Evolutionary conservation across 1,284 basidiomycete species (phyloP), one percentile per base, ranked within the genome.

Genomic region (Heterobasidion occidentale): DNA sequence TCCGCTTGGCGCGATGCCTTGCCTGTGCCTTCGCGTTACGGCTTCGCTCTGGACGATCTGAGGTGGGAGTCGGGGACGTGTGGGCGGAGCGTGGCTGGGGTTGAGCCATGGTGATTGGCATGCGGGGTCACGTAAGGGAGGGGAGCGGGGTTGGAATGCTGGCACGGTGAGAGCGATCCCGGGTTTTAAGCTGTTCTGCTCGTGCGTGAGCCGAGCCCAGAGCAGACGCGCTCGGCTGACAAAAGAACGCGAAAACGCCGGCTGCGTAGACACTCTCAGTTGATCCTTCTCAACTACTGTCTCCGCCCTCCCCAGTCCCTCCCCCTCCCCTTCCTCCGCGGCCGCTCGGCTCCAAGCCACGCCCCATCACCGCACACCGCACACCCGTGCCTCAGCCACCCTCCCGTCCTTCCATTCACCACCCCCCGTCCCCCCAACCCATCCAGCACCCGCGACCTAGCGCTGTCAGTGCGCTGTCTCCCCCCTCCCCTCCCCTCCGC

Each of bases 21-120:
- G 92, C 90, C 74, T 95, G 92, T 3, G 92, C 92, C 69, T 89
- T 91, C 57, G 89, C 90, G 73, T 91, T 92, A 74, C 90, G 83
- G 74, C 84, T 86, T 60, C 88, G 85, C 70, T 89, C 86, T 73
- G 87, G 86, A 45, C 73, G 72, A 66, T 78, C 76, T 56, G 63
- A 58, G 36, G 54, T 53, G 42, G 46, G 38, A 12, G 48, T 56
- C 15, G 50, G 50, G 17, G 50, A 36, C 9, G 50, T 9, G 36
- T 34, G 9, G 1, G n/a, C 46, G 38, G 38, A 11, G 38, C 38
- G 19, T 19, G 19, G 19, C n/a, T n/a, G 27, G 33, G 57, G 45
- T 46, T 57, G 55, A 47, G 60, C 38, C 56, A 64, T 68, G 57
- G 63, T 59, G 58, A 64, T 61, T 47, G 70, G 68, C 67, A 70